phyloP scores from a whole-genome alignment of 2,329 filamentous ascomycete genomes.

The Amphichorda felina region DNA sequence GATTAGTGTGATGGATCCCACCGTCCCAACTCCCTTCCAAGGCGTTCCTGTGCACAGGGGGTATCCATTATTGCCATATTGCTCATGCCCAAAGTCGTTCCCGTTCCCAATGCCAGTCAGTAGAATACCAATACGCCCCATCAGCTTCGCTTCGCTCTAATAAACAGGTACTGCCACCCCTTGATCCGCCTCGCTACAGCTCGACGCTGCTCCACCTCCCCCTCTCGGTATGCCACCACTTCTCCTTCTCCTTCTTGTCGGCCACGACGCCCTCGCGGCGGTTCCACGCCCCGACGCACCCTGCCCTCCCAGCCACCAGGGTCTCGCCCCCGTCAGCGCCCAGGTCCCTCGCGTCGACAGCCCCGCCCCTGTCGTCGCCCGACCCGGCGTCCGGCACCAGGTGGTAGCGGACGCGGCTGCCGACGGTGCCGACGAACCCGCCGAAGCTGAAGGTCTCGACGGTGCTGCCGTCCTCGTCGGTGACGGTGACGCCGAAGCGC shows the following conservation, averaged over 20 bases:
- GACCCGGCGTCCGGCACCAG: slow-evolving; percentile 45
- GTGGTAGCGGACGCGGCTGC: slow-evolving; percentile 47
- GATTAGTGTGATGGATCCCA: too few relatives aligned
- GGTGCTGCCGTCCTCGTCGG: slow-evolving; percentile 31
- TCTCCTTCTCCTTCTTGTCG: slow-evolving; percentile 35
- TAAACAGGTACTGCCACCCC: too few relatives aligned
- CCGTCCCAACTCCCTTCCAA: too few relatives aligned
- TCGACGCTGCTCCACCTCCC: slow-evolving; percentile 25
- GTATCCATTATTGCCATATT: too few relatives aligned
- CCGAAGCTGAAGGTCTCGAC: slow-evolving; percentile 42
- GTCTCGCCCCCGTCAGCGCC: slow-evolving; percentile 31
- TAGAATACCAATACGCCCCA: too few relatives aligned
- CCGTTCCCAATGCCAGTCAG: too few relatives aligned
- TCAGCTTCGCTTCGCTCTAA: too few relatives aligned
- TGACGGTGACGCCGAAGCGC: slow-evolving; percentile 46
- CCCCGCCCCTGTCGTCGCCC: slow-evolving; percentile 41
- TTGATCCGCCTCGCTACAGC: slow-evolving; percentile 6
- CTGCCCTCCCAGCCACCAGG: slow-evolving; percentile 13
- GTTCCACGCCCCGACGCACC: slow-evolving; percentile 38
- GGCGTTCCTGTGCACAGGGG: too few relatives aligned
- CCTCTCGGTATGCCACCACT: slow-evolving; percentile 38
- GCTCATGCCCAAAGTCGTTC: too few relatives aligned
- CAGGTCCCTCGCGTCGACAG: slow-evolving; percentile 40
- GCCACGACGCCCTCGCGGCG: slow-evolving; percentile 19
- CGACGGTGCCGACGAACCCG: slow-evolving; percentile 48